These are phyloP conservation scores for Heracleum sosnowskyi DNA, from an alignment of 129 eudicot genomes.

Conservation along the genomic window DNA sequence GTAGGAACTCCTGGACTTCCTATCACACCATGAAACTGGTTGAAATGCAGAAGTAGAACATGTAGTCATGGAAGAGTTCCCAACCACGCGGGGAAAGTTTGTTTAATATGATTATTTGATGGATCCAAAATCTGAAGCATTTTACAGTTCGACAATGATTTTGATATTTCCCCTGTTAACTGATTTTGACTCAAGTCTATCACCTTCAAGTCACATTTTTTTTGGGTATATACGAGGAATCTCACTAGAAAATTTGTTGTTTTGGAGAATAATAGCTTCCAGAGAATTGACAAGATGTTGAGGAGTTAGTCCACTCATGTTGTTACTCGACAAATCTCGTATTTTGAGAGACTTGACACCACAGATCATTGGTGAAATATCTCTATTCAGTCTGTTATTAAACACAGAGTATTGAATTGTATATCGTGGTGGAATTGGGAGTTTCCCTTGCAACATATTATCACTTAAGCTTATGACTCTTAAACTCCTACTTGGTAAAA, in stretches of 20 bases:
- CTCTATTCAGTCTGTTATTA: background rate
- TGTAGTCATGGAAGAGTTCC: slow-evolving; percentile 10
- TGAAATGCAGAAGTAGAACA: slow-evolving; percentile 15
- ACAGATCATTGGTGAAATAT: background rate
- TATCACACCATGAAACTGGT: slow-evolving; percentile 15
- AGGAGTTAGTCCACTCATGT: slow-evolving; percentile 10
- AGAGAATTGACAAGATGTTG: slow-evolving; percentile 6
- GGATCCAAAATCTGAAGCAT: slow-evolving; percentile 11
- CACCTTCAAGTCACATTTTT: slow-evolving; percentile 2
- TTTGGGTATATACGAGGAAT: background rate
- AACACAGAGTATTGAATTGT: background rate
- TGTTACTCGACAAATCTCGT: slow-evolving; percentile 15
- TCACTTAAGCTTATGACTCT: too few relatives aligned
- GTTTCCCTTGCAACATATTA: slow-evolving; percentile 4
- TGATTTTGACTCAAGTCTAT: slow-evolving; percentile 19
- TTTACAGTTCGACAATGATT: slow-evolving; percentile 19
- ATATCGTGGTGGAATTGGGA: background rate
- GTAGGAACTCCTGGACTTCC: background rate
- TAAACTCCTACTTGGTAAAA: too few relatives aligned
- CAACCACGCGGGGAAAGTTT: slow-evolving; percentile 20
- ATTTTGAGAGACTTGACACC: background rate
- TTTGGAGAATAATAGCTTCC: background rate
- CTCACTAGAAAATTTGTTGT: slow-evolving; percentile 13
- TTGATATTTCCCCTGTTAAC: slow-evolving; percentile 15
- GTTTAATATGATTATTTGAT: background rate